Evolutionary conservation across 1,284 basidiomycete species (phyloP).

Genomic region (Coniophora puteana): DNA sequence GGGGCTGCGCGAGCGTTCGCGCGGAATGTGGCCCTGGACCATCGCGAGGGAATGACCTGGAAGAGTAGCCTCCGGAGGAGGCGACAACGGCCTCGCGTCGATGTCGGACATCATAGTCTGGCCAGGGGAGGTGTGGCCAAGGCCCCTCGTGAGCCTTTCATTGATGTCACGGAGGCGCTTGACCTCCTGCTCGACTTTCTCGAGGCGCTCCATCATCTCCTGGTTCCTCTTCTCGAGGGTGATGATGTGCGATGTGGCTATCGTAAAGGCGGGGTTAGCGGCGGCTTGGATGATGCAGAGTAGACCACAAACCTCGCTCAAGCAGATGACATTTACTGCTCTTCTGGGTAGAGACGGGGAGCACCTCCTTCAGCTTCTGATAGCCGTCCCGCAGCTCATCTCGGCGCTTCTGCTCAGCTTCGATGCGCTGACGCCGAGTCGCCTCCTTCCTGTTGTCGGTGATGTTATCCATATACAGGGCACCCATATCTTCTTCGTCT

Average conservation of each 20-base stretch:
- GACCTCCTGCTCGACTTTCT: constrained; percentile 61
- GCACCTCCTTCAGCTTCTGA: constrained; percentile 78
- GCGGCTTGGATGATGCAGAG: neutral
- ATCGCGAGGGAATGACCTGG: constrained; percentile 45
- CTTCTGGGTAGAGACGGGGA: constrained; percentile 84
- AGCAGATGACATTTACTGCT: constrained; percentile 85
- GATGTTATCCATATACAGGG: constrained; percentile 59
- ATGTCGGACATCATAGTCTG: constrained; percentile 33
- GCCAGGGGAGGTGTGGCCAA: constrained; percentile 50
- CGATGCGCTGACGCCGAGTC: constrained; percentile 76
- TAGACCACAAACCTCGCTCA: constrained; percentile 65
- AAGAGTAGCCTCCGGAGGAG: constrained; percentile 51
- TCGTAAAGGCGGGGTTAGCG: neutral
- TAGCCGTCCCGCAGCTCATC: constrained; percentile 88
- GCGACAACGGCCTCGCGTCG: constrained; percentile 58
- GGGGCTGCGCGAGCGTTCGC: constrained; percentile 58
- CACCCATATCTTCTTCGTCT: constrained; percentile 73
- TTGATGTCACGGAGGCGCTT: constrained; percentile 65
- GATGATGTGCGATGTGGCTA: constrained; percentile 73
- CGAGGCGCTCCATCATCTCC: constrained; percentile 62
- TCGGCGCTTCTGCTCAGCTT: constrained; percentile 81
- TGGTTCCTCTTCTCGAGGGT: constrained; percentile 66
- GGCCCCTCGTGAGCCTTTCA: constrained; percentile 78
- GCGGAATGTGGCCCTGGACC: constrained; percentile 51
- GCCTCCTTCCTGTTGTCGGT: constrained; percentile 80